Evolutionary conservation across 1,284 basidiomycete genomes (phyloP), one percentile per base, ranked within the genome.

Genomic region (Cryptococcus jaspeensis): DNA sequence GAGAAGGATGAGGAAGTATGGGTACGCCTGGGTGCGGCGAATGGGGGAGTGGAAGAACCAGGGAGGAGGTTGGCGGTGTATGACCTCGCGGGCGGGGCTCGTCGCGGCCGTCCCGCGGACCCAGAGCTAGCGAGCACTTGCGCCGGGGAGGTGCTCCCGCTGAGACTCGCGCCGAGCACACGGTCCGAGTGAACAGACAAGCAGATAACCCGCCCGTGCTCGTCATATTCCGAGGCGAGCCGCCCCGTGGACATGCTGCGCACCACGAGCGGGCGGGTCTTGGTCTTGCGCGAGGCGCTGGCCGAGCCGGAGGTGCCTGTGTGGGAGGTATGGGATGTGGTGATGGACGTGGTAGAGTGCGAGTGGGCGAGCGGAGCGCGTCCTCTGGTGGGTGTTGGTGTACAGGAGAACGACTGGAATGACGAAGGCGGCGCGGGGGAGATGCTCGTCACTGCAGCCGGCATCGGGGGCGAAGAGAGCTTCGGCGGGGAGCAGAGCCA

Each of bases 171-270:
- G 28, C 5, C 28, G 28, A 60, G 44, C n/a, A 60, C 37, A 15
- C 59, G 25, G 25, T 65, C 59, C 7, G 62, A 67, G 48, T 69
- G 67, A 18, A 23, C 41, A 1, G 56, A 58, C 0, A 69, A 36
- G 39, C 60, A 64, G 1, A 62, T 39, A 13, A 66, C 46, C 20
- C 57, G 39, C 5, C 63, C 64, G 15, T 64, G 50, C 16, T 52
- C 50, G 52, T 69, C 67, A 43, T 54, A 58, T 20, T 61, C 58
- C 0, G 16, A 38, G 7, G 61, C 58, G 0, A 66, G 43, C 50
- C 60, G 38, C 2, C 63, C 65, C 2, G 60, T 64, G 1, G 67
- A 65, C 51, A 58, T 56, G 22, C 61, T 50, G 35, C 63, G 56
- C 8, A 63, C 55, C 20, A 65, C 44, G 38, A 56, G 22, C 12